phyloP scores from a whole-genome alignment of 2,329 filamentous ascomycete genomes.

The Ophiostoma quercus region DNA sequence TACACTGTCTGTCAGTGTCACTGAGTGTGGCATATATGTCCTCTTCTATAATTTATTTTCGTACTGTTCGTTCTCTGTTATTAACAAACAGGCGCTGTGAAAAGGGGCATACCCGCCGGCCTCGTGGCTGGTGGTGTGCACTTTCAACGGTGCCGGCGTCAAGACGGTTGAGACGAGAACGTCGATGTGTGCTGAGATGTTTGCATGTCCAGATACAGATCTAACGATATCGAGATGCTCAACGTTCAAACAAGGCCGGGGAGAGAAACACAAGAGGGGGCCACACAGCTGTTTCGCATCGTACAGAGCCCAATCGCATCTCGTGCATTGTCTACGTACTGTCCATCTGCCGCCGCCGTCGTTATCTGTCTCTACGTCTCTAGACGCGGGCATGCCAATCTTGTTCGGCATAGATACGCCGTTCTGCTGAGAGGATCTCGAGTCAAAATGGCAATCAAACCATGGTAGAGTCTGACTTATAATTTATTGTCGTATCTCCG shows the following conservation, averaged over 20 bases:
- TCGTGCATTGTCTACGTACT: neutral
- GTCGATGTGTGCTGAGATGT: neutral
- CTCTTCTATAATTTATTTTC: neutral
- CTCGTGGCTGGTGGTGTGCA: neutral
- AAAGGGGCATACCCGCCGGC: slow-evolving; percentile 1
- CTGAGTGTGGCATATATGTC: neutral
- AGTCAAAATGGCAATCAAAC: neutral
- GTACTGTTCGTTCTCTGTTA: neutral
- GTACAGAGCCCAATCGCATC: neutral
- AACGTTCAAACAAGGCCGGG: neutral
- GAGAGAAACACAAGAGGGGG: neutral
- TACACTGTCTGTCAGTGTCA: neutral
- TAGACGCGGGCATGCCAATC: neutral
- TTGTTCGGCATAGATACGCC: neutral
- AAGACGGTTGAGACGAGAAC: neutral
- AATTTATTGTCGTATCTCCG: neutral
- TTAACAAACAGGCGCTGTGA: neutral
- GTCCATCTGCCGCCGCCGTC: too few relatives aligned
- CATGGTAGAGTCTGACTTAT: neutral
- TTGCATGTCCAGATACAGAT: neutral
- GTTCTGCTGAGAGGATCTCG: neutral
- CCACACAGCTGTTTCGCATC: neutral
- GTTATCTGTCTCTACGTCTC: neutral
- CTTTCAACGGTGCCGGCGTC: neutral
- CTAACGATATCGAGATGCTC: neutral